Base-by-base conservation (phyloP, 2,329 filamentous ascomycete genomes). In the Claviceps citrina region DNA sequence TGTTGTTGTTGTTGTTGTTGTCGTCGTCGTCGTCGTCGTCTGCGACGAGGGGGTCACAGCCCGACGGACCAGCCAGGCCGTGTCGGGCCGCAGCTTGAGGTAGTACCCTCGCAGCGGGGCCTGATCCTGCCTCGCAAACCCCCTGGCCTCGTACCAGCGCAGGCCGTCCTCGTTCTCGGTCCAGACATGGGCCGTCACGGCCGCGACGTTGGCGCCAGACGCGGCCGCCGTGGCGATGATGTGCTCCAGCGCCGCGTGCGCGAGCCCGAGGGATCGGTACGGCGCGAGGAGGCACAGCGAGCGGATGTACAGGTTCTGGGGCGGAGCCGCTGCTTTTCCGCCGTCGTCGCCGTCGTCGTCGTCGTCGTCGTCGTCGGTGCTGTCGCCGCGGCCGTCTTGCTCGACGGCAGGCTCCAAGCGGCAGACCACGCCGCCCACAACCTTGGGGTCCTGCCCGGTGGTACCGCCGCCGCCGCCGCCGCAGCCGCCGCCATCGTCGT, bases 181-280 rank as follows among this genome's bases (percentile, higher is more conserved):
- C 77, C 77, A 81, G 13, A 81, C 77, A 54, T 81, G 77, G 4
- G 77, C 77, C 47, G 74, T 79, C 13, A 78, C 60, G 32, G 63
- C 49, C 27, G 48, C 49, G 26, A 67, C 64, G 51, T 45, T 64
- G 54, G 13, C 46, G 56, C 46, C 56, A 9, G 57, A 55, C 10
- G 50, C 46, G 7, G 52, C 50, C 10, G 57, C 59, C 9, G 62
- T 59, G 18, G 59, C 57, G 41, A 71, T 48, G 34, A 76, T 62
- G 46, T 70, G 63, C 34, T 73, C 66, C 13, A 81, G 58, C 0
- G 74, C 66, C 19, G 70, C 67, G n/a, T 65, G 62, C 10, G 71
- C 71, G 10, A 81, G 64, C 0, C 77, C 77, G 28, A 76, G 62
- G 3, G 62, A 59, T 19, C 76, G 68, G 56, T 78, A 81, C 0